Evolutionary conservation across 192 early-diverging fungal genomes (phyloP).

Genomic region (Backusella sp.): DNA sequence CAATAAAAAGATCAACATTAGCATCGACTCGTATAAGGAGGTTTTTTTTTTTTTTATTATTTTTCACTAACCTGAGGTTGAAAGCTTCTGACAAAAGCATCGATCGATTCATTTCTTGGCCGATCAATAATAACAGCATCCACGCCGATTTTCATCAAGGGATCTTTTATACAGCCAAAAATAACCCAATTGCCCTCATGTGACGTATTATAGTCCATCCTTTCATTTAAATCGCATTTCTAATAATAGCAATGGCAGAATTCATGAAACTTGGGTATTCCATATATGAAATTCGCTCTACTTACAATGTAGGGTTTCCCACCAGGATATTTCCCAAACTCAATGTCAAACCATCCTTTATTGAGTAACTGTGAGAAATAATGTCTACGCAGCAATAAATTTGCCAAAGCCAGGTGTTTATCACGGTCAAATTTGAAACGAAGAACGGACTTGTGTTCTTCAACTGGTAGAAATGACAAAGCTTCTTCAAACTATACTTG

Average conservation of each 20-base stretch:
- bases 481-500: slow-evolving; percentile 19
- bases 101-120: not conserved
- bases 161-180: slow-evolving; percentile 14
- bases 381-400: slow-evolving; percentile 15
- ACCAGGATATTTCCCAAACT: not conserved
- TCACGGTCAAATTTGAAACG: slow-evolving; percentile 22
- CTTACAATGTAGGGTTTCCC: slow-evolving; percentile 23
- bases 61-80: slow-evolving; percentile 20
- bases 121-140: slow-evolving; percentile 17
- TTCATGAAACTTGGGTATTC: not conserved
- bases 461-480: slow-evolving; percentile 8
- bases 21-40: not conserved
- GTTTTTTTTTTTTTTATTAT: not conserved
- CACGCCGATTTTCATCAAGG: not conserved
- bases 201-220: slow-evolving; percentile 22
- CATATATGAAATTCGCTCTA: not conserved
- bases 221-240: not conserved
- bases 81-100: slow-evolving; percentile 14
- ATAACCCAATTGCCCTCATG: slow-evolving; percentile 32
- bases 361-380: slow-evolving; percentile 7
- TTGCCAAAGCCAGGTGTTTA: slow-evolving; percentile 7
- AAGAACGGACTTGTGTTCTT: slow-evolving; percentile 12
- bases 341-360: not conserved
- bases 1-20: not conserved
- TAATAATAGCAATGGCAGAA: not conserved